A percentile compares a stretch with the other conserved stretches of the same genome.
These are phyloP conservation scores for Balansia obtecta DNA, from an alignment of 2,329 filamentous ascomycete genomes.

Conservation along the genomic window DNA sequence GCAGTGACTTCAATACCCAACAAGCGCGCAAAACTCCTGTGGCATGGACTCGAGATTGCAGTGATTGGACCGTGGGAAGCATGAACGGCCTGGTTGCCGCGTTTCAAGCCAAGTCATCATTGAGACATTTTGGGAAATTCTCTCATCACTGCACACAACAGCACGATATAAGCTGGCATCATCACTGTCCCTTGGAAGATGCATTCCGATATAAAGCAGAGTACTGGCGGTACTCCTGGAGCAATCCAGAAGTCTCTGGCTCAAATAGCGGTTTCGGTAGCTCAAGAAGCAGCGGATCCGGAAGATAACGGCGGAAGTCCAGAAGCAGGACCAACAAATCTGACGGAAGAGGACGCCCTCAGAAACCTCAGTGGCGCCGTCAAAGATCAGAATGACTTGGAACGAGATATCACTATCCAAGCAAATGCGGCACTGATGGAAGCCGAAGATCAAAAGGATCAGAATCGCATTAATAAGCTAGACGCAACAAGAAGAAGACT, in stretches of 20 bases:
- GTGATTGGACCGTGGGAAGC: background rate
- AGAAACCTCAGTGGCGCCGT: slow-evolving; percentile 54
- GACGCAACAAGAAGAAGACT: slow-evolving; percentile 44
- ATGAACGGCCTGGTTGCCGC: background rate
- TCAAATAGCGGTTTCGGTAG: slow-evolving; percentile 18
- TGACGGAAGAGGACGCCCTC: slow-evolving; percentile 49
- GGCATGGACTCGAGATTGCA: background rate
- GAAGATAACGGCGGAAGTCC: slow-evolving; percentile 4
- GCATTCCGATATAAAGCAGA: slow-evolving; percentile 13
- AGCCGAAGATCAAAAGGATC: slow-evolving; percentile 50
- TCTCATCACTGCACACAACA: background rate
- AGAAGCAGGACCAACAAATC: slow-evolving; percentile 14
- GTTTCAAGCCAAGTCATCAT: background rate
- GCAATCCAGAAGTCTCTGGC: slow-evolving; percentile 16
- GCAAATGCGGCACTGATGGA: slow-evolving; percentile 48
- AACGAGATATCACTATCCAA: slow-evolving; percentile 65
- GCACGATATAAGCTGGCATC: background rate
- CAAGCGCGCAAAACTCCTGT: background rate
- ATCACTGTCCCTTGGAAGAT: slow-evolving; percentile 9
- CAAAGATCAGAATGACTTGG: slow-evolving; percentile 79
- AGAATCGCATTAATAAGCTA: slow-evolving; percentile 48
- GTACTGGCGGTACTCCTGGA: slow-evolving; percentile 9
- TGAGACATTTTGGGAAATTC: background rate
- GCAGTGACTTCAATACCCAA: background rate
- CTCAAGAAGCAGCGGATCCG: slow-evolving; percentile 12